Conservation (phyloP, 2,329 filamentous ascomycete species). For the Cyanodermella asteris region DNA sequence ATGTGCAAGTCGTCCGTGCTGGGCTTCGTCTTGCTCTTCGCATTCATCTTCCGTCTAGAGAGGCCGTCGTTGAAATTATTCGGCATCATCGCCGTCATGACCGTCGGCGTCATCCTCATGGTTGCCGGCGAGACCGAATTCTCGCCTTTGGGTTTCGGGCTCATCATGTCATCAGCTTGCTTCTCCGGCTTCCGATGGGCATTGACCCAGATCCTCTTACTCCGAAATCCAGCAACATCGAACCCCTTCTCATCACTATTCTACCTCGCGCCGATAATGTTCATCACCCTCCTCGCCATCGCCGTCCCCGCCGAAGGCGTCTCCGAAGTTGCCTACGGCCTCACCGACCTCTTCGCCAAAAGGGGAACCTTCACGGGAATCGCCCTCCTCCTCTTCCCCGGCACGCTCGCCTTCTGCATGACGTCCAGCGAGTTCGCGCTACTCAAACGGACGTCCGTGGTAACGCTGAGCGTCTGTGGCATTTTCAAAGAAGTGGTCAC, state of each 20-base stretch:
- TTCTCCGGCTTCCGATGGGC: slow-evolving; percentile 95
- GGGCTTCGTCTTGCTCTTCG: slow-evolving; percentile 85
- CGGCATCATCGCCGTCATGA: slow-evolving; percentile 79
- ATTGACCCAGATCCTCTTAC: slow-evolving; percentile 88
- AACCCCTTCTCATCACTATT: slow-evolving; percentile 97
- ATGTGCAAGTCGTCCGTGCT: slow-evolving; percentile 98
- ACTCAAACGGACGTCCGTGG: slow-evolving; percentile 81
- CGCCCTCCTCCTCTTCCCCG: slow-evolving; percentile 67
- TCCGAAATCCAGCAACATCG: slow-evolving; percentile 81
- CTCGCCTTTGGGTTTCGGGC: slow-evolving; percentile 61
- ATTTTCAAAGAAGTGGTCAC: slow-evolving; percentile 99
- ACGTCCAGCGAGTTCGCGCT: slow-evolving; percentile 90
- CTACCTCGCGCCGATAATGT: slow-evolving; percentile 96
- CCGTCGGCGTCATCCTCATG: slow-evolving; percentile 88
- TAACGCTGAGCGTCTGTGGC: slow-evolving; percentile 86
- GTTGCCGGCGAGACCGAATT: slow-evolving; percentile 89
- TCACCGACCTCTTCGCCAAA: slow-evolving; percentile 38
- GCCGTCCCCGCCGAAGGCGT: slow-evolving; percentile 75
- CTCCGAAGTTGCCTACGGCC: slow-evolving; percentile 40
- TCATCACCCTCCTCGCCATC: slow-evolving; percentile 55
- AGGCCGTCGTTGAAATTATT: slow-evolving; percentile 68
- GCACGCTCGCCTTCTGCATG: slow-evolving; percentile 84
- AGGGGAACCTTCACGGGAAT: slow-evolving; percentile 48
- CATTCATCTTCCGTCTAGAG: slow-evolving; percentile 83
- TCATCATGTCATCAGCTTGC: slow-evolving; percentile 83